A percentile compares a stretch with the other conserved stretches of the same genome.
phyloP scores from a whole-genome alignment of 1,284 basidiomycete species.

The Ganoderma leucocontextum region DNA sequence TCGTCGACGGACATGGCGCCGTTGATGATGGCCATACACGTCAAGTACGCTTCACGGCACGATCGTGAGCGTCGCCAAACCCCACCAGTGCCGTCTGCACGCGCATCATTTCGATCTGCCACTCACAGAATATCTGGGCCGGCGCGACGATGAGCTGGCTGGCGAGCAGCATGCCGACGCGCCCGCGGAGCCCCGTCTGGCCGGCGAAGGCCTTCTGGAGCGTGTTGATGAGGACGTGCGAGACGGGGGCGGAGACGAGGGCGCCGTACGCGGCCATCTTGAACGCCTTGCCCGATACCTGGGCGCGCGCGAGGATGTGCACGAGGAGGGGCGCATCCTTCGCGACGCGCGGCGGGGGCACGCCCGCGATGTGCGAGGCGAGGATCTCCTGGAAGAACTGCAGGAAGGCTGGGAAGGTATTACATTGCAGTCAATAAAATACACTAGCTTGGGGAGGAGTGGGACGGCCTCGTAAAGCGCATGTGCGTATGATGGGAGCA shows the following conservation, averaged over 20 bases:
- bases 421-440: background rate
- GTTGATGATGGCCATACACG: conserved; percentile 86
- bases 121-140: conserved; percentile 75
- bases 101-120: background rate
- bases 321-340: conserved; percentile 62
- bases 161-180: conserved; percentile 78
- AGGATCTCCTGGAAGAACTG: conserved; percentile 86
- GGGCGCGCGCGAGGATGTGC: conserved; percentile 61
- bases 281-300: conserved; percentile 70
- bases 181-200: conserved; percentile 72
- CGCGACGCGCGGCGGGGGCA: conserved; percentile 57
- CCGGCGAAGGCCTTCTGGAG: conserved; percentile 84
- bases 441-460: background rate
- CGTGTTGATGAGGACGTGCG: conserved; percentile 75
- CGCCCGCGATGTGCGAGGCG: conserved; percentile 72
- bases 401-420: conserved; percentile 56
- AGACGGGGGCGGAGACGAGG: conserved; percentile 85
- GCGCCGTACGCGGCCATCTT: conserved; percentile 90
- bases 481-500: background rate
- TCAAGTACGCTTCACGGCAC: conserved; percentile 58
- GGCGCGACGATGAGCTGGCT: conserved; percentile 85
- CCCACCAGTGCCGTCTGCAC: background rate
- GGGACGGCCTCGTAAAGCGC: background rate
- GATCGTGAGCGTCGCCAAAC: conserved; percentile 10
- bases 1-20: conserved; percentile 77